These are phyloP conservation scores for Boeremia exigua DNA, from an alignment of 2,329 filamentous ascomycete genomes.

Conservation along the genomic window DNA sequence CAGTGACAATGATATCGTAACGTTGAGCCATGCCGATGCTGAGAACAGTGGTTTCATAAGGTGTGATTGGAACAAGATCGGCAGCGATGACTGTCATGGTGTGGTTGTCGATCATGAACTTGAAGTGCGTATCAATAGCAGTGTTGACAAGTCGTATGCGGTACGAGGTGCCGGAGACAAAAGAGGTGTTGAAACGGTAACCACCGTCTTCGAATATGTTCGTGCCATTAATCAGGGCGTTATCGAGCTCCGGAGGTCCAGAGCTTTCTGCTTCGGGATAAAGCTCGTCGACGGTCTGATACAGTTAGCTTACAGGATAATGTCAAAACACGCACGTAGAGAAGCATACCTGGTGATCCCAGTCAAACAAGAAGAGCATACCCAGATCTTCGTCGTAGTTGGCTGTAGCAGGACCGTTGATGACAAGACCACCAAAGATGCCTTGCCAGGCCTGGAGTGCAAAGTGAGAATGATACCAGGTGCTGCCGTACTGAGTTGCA, in stretches of 20 bases:
- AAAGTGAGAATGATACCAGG: slow-evolving; percentile 53
- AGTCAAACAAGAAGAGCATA: slow-evolving; percentile 52
- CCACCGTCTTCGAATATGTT: slow-evolving; percentile 47
- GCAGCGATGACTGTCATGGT: slow-evolving; percentile 52
- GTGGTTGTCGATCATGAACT: slow-evolving; percentile 54
- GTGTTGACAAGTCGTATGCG: slow-evolving; percentile 53
- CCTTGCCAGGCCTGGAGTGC: slow-evolving; percentile 51
- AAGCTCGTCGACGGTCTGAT: slow-evolving; percentile 45
- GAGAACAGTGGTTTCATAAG: slow-evolving; percentile 49
- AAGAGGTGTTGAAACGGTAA: slow-evolving; percentile 44
- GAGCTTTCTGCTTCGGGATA: slow-evolving; percentile 35
- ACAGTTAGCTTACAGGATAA: neutral
- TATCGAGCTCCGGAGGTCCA: slow-evolving; percentile 48
- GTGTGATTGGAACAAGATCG: slow-evolving; percentile 52
- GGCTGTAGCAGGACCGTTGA: slow-evolving; percentile 49
- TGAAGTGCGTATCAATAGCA: slow-evolving; percentile 50
- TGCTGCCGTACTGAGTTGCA: slow-evolving; percentile 50
- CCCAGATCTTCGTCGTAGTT: slow-evolving; percentile 54
- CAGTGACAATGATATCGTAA: slow-evolving; percentile 47
- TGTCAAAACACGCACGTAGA: neutral
- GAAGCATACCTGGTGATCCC: slow-evolving; percentile 29
- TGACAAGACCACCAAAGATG: slow-evolving; percentile 50
- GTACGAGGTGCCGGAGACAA: slow-evolving; percentile 50
- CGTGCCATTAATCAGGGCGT: slow-evolving; percentile 54
- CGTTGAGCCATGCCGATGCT: slow-evolving; percentile 52